Conservation (phyloP, 805 yeast genomes). For the Wickerhamomyces bovis region DNA sequence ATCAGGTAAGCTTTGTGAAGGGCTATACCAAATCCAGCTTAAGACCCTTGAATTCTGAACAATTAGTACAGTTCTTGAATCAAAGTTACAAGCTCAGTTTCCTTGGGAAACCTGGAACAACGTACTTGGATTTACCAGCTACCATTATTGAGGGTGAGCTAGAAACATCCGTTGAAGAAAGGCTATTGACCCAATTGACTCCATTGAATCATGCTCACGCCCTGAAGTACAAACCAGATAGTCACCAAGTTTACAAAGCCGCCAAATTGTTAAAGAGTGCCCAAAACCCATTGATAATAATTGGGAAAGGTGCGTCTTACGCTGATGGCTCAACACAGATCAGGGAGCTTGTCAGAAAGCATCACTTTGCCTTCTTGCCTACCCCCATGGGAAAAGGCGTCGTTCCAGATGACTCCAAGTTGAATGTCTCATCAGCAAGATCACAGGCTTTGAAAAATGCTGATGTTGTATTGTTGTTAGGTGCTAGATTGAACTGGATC, state of each 20-base stretch:
- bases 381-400: constrained; percentile 82
- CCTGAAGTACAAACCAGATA: constrained; percentile 34
- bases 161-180: neutral
- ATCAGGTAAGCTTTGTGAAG: constrained; percentile 47
- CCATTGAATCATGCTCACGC: constrained; percentile 2
- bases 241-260: constrained; percentile 29
- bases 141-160: constrained; percentile 35
- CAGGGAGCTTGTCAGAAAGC: constrained; percentile 34
- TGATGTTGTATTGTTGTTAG: constrained; percentile 54
- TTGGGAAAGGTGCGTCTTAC: constrained; percentile 65
- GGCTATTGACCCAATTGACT: constrained; percentile 2
- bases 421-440: constrained; percentile 58
- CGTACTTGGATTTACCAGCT: constrained; percentile 64
- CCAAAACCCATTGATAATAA: constrained; percentile 44
- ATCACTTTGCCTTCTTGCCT: constrained; percentile 53
- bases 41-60: constrained; percentile 30
- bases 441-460: constrained; percentile 51
- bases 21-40: constrained; percentile 48
- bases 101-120: constrained; percentile 52
- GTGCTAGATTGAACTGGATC: constrained; percentile 72
- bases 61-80: constrained; percentile 34
- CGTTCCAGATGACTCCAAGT: constrained; percentile 39
- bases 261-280: constrained; percentile 30
- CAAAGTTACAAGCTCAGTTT: constrained; percentile 40
- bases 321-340: constrained; percentile 35